Base-by-base conservation (phyloP, 2,329 filamentous ascomycete genomes). In the Akanthomyces lecanii region DNA sequence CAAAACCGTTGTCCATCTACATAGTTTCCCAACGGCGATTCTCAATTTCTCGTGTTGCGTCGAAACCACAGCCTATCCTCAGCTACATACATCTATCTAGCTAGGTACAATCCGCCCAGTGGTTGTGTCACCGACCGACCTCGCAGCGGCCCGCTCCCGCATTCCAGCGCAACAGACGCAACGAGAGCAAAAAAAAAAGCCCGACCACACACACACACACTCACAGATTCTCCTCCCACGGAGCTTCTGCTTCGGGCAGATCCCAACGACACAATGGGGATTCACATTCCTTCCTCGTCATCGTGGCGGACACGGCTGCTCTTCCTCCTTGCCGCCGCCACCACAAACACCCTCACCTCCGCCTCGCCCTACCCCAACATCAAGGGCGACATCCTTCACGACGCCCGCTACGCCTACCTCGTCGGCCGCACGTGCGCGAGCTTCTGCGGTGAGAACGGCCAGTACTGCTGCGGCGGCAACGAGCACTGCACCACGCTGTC, bases 381-480 rank as follows among this genome's bases (percentile, higher is more conserved):
- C 14, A 78, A 76, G 69, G 80, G 84, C 64, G 59, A 61, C 18
- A 44, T 61, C 51, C 70, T 82, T 36, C 78, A 81, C 68, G 79
- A 80, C 69, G 63, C 67, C 36, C 82, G 82, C 67, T 80, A 77
- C 68, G 80, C 79, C 62, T 85, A 77, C 65, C 78, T 86, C 47
- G 76, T 80, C 75, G 75, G 73, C 23, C 78, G 82, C 65, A 73
- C 71, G 62, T 86, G 84, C 75, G 76, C 73, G 52, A 71, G 78
- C 42, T 80, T 80, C 73, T 88, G 85, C 73, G 85, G 85, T 65
- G 72, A 75, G 58, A 74, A 83, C 61, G 81, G 81, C 68, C 78
- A 83, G 71, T 81, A 80, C 72, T 87, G 85, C 75, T 88, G 85
- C 69, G 72, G 71, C 25, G 67, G 73, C 61, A 76, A 76, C 60